Conservation (phyloP, 495 filamentous ascomycete species). For the Neurospora sp. region DNA sequence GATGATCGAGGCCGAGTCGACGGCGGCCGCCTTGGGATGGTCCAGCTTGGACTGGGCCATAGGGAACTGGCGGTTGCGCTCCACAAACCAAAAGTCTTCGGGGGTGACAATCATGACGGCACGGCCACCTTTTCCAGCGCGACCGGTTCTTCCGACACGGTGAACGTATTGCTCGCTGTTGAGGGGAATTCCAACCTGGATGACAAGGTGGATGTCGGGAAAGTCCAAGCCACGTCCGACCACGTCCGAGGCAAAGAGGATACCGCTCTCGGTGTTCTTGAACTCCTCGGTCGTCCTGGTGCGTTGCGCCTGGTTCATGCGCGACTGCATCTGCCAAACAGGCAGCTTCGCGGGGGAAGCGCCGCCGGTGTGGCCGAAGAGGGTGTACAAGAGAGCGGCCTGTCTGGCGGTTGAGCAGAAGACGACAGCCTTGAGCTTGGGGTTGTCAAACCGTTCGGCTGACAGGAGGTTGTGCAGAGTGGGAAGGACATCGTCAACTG, state of each 20-base stretch:
- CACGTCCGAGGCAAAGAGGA: constrained; percentile 82
- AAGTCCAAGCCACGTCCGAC: constrained; percentile 85
- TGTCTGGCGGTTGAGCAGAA: constrained; percentile 98
- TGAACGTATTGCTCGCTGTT: constrained; percentile 77
- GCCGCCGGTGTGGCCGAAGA: constrained; percentile 60
- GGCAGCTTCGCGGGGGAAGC: constrained; percentile 77
- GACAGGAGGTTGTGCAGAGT: constrained; percentile 69
- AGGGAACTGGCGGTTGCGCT: constrained; percentile 18
- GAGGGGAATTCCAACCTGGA: constrained; percentile 83
- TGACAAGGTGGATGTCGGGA: constrained; percentile 61
- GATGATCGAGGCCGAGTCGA: constrained; percentile 14
- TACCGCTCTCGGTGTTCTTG: constrained; percentile 69
- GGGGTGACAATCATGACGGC: constrained; percentile 79
- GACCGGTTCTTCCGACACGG: constrained; percentile 82
- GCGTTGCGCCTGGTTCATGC: constrained; percentile 61
- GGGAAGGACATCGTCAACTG: constrained; percentile 83
- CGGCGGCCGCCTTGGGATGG: constrained; percentile 13
- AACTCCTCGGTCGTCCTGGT: constrained; percentile 73
- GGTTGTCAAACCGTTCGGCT: constrained; percentile 88
- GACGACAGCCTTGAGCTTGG: constrained; percentile 65
- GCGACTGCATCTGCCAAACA: constrained; percentile 64
- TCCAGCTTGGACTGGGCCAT: constrained; percentile 12
- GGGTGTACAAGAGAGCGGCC: constrained; percentile 72
- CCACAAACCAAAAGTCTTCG: constrained; percentile 61
- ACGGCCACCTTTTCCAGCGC: constrained; percentile 67